Conservation (phyloP, 2,329 filamentous ascomycete species). For the Penicillium nordicum region DNA sequence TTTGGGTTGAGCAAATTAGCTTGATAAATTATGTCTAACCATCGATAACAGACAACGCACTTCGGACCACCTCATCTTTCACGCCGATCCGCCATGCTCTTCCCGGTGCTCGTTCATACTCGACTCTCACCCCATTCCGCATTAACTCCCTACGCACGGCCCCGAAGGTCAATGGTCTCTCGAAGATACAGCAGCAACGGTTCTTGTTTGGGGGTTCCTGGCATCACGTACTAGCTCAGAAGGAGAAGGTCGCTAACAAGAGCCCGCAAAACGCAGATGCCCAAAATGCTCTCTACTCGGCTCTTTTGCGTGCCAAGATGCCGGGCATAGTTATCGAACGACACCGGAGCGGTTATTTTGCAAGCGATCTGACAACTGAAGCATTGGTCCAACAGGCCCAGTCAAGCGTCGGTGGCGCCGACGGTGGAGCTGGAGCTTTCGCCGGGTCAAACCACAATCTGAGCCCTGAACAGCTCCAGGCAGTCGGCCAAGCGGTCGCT, state of each 20-base stretch:
- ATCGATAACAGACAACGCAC: constrained; percentile 13
- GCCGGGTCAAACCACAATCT: constrained; percentile 39
- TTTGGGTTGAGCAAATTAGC: neutral
- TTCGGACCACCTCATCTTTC: constrained; percentile 20
- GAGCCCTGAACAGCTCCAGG: constrained; percentile 65
- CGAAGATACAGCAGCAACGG: constrained; percentile 35
- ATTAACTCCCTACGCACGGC: constrained; percentile 25
- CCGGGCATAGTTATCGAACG: constrained; percentile 87
- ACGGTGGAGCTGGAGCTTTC: constrained; percentile 16
- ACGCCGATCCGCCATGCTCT: constrained; percentile 12
- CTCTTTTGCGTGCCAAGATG: constrained; percentile 87
- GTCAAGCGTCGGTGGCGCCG: constrained; percentile 53
- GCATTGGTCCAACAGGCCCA: constrained; percentile 75
- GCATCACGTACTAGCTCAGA: constrained; percentile 68
- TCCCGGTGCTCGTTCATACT: constrained; percentile 30
- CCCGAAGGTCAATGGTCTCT: constrained; percentile 24
- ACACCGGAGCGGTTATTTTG: constrained; percentile 82
- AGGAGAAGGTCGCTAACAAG: constrained; percentile 89
- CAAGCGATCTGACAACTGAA: constrained; percentile 73
- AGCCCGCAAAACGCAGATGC: constrained; percentile 82
- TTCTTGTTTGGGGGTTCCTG: constrained; percentile 41
- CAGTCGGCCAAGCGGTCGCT: constrained; percentile 76
- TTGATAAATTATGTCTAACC: neutral
- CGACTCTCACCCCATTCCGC: constrained; percentile 31
- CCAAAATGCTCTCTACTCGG: constrained; percentile 91